Conservation (phyloP, 2,329 filamentous ascomycete genomes). For the Daldinia eschscholtzii region DNA sequence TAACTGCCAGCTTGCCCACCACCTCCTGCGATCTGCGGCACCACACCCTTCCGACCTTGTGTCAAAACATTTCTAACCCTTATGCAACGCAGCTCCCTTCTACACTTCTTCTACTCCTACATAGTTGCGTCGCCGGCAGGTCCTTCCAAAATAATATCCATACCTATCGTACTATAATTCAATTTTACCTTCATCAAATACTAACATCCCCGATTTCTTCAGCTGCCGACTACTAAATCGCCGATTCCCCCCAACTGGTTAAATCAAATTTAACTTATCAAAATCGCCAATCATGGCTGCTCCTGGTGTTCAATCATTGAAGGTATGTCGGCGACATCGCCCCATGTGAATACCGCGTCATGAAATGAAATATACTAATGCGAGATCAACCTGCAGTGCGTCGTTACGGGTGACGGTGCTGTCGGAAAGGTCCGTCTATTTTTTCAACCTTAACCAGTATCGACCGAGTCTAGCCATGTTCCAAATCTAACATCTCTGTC, state of each 20-base stretch:
- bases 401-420: constrained; percentile 98
- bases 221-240: constrained; percentile 25
- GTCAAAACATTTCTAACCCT: constrained; percentile 58
- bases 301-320: constrained; percentile 89
- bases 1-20: constrained; percentile 42
- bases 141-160: constrained; percentile 40
- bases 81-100: constrained; percentile 53
- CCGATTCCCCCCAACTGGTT: constrained; percentile 30
- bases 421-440: constrained; percentile 86
- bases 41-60: constrained; percentile 52
- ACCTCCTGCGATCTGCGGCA: constrained; percentile 54
- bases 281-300: constrained; percentile 75
- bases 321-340: constrained; percentile 69
- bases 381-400: constrained; percentile 73
- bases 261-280: constrained; percentile 36
- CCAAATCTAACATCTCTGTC: constrained; percentile 50
- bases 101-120: constrained; percentile 33
- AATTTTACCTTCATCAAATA: constrained; percentile 20
- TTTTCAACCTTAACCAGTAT: constrained; percentile 33
- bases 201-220: constrained; percentile 24
- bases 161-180: constrained; percentile 19
- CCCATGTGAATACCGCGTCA: constrained; percentile 25
- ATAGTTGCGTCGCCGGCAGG: constrained; percentile 36
- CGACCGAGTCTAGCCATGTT: constrained; percentile 34
- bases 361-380: constrained; percentile 54